Conservation (phyloP, 768 basidiomycete species). For the Astraeus odoratus region DNA sequence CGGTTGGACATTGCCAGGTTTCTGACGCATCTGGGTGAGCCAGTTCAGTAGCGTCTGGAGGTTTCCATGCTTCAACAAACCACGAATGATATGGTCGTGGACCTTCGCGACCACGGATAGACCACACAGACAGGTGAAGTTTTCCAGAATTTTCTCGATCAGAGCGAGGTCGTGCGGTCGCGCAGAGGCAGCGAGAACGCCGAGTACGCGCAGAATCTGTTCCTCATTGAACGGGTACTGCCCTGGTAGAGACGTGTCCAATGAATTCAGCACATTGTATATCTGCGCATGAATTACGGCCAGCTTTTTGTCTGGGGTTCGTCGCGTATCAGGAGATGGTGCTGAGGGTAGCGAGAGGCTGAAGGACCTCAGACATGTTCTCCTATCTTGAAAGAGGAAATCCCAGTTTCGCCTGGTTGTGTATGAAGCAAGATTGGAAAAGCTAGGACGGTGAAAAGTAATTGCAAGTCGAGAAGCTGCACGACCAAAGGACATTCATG, state of each 20-base stretch:
- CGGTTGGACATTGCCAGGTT: constrained; percentile 40
- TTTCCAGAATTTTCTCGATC: constrained; percentile 45
- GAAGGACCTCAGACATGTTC: constrained; percentile 14
- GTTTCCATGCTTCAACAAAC: constrained; percentile 40
- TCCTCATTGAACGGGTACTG: constrained; percentile 9
- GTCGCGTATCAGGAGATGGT: neutral
- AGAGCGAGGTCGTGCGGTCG: constrained; percentile 47
- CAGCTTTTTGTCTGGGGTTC: constrained; percentile 14
- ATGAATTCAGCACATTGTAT: constrained; percentile 16
- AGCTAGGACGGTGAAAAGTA: constrained; percentile 17
- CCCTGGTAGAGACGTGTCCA: constrained; percentile 9
- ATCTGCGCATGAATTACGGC: constrained; percentile 17
- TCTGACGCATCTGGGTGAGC: constrained; percentile 46
- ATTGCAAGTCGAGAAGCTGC: constrained; percentile 28
- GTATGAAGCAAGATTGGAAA: neutral
- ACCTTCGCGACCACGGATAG: constrained; percentile 38
- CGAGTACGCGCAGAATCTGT: constrained; percentile 35
- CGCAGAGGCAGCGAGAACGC: constrained; percentile 44
- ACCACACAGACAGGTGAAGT: constrained; percentile 43
- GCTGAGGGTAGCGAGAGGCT: constrained; percentile 6
- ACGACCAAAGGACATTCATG: constrained; percentile 56
- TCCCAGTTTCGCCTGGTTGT: constrained; percentile 7
- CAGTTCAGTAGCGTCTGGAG: constrained; percentile 40
- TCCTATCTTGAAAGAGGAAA: constrained; percentile 9
- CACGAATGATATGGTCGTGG: constrained; percentile 43